Conservation (phyloP, 2,329 filamentous ascomycete genomes). For the Penicillium sp. region DNA sequence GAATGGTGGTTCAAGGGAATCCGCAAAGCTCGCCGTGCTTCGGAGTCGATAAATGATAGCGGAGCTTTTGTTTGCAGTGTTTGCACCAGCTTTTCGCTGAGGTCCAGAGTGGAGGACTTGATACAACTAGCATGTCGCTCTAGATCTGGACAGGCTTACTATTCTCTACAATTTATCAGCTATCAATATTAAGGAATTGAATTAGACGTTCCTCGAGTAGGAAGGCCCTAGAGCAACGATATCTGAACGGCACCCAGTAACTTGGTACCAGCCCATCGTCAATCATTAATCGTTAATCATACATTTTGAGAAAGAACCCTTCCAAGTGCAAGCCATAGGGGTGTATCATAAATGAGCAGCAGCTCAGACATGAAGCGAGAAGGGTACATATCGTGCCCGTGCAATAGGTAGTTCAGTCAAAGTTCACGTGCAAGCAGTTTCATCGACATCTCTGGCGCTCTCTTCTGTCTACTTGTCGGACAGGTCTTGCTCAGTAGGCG, state of each 20-base stretch:
- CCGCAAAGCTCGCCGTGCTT: neutral
- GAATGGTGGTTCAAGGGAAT: neutral
- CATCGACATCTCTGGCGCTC: neutral
- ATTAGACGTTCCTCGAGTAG: neutral
- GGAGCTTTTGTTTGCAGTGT: neutral
- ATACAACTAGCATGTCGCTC: neutral
- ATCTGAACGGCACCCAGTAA: neutral
- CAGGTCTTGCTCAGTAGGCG: constrained; percentile 40
- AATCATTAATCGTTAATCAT: constrained; percentile 1
- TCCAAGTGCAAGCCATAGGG: neutral
- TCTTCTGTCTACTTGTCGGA: neutral
- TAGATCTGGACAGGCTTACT: neutral
- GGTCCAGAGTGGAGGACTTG: too few species aligned
- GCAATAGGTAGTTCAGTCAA: neutral
- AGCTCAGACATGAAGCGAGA: neutral
- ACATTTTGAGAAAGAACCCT: neutral
- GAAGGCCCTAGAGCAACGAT: neutral
- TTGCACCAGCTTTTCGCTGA: neutral
- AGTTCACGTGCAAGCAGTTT: neutral
- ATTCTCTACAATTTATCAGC: neutral
- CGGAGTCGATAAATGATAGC: neutral
- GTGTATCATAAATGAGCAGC: too few species aligned
- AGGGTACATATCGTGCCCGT: neutral
- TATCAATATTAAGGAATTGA: neutral
- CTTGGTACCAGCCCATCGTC: neutral